Evolutionary conservation across 176 grass and related monocot species (phyloP).

Genomic region (Rhynchospora breviuscula): DNA sequence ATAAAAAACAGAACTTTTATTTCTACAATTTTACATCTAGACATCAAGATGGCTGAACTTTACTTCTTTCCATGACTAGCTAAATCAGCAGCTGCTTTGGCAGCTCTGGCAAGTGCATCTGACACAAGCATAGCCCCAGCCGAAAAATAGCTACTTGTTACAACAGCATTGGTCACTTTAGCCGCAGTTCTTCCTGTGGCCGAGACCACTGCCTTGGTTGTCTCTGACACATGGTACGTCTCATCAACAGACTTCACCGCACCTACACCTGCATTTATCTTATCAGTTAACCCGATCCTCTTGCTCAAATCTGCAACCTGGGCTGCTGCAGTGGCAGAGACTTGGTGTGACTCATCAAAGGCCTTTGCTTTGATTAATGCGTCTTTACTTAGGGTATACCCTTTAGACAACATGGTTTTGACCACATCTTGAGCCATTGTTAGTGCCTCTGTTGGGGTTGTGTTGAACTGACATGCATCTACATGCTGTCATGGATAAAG

Average conservation of each 20-base stretch:
- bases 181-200: conserved; percentile 57
- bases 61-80: conserved; percentile 59
- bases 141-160: conserved; percentile 91
- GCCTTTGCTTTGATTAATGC: conserved; percentile 77
- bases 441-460: conserved; percentile 65
- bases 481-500: conserved; percentile 36
- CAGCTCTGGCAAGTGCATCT: conserved; percentile 59
- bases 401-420: conserved; percentile 67
- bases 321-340: conserved; percentile 56
- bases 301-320: conserved; percentile 74
- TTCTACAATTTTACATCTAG: not conserved
- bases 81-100: conserved; percentile 64
- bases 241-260: conserved; percentile 72
- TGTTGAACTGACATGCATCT: conserved; percentile 47
- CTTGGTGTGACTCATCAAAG: conserved; percentile 70
- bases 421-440: conserved; percentile 82
- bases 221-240: conserved; percentile 47
- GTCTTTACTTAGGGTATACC: conserved; percentile 81
- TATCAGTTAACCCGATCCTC: conserved; percentile 73
- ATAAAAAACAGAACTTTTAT: not conserved
- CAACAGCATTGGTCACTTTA: conserved; percentile 47
- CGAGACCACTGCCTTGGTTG: conserved; percentile 60
- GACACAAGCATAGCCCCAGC: conserved; percentile 78
- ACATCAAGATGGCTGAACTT: conserved; percentile 15
- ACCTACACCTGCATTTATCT: conserved; percentile 58